phyloP scores from a whole-genome alignment of 2,329 filamentous ascomycete genomes.

The Pseudopyrenochaeta lycopersici region DNA sequence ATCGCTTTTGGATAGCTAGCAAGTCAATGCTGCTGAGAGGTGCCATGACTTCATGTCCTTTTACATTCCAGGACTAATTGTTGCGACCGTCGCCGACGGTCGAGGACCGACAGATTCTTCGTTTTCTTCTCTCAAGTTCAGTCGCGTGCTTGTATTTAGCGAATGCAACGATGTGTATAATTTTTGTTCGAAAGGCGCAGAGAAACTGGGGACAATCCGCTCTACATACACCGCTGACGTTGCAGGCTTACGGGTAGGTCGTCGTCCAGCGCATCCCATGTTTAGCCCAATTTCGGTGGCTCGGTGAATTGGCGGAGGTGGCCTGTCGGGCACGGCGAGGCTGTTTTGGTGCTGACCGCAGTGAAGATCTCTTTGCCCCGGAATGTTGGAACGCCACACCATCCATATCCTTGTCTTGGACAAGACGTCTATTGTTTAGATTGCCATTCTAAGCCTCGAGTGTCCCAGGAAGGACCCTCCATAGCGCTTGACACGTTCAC shows the following conservation, averaged over 20 bases:
- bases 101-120: background rate
- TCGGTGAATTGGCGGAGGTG: constrained; percentile 18
- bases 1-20: constrained; percentile 25
- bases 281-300: constrained; percentile 14
- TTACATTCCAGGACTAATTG: constrained; percentile 4
- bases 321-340: constrained; percentile 23
- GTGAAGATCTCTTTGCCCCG: constrained; percentile 19
- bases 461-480: background rate
- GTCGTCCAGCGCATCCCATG: constrained; percentile 2
- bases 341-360: constrained; percentile 25
- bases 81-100: background rate
- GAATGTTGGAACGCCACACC: background rate
- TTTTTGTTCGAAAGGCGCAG: background rate
- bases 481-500: constrained; percentile 7
- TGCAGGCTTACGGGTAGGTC: constrained; percentile 2
- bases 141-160: background rate
- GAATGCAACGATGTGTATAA: background rate
- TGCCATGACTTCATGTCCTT: constrained; percentile 29
- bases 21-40: constrained; percentile 20
- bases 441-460: constrained; percentile 2
- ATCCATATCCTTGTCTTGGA: constrained; percentile 1
- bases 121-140: background rate
- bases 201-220: background rate
- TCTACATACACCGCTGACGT: constrained; percentile 3
- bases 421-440: background rate